Evolutionary conservation across 2,329 filamentous ascomycete genomes (phyloP), one percentile per base, ranked within the genome.

Genomic region (Apiospora koreana): DNA sequence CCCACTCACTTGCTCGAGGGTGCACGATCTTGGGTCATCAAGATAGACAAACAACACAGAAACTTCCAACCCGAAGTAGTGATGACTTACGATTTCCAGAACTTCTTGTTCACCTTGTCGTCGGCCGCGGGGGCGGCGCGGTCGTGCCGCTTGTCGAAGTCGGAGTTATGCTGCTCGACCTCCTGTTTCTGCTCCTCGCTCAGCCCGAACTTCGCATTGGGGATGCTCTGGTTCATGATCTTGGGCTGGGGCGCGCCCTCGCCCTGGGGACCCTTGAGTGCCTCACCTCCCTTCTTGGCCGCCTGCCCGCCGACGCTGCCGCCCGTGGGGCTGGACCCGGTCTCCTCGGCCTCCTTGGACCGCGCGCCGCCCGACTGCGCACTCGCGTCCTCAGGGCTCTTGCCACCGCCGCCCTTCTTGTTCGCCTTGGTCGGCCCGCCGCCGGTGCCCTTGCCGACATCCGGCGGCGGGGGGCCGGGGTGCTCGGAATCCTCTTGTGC

Each of bases 81-180:
- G 50, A 58, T 58, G 9, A 62, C 54, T 62, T 31, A 62, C 54
- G 54, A 38, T 5, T 62, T 46, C 65, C 65, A 67, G 25, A 67
- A 91, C 23, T 83, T 85, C 77, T 86, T 85, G 71, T 88, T 81
- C 2, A 90, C 87, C 79, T 86, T 86, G 70, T 89, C 86, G 1
- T 81, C 78, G 1, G 75, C 79, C 0, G 85, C 84, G 3, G 73
- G 62, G 7, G 79, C 74, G 0, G 84, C 82, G 16, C 79, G 81
- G 70, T 87, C 88, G 74, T 90, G 85, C 72, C 84, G 85, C 74
- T 83, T 76, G 65, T 86, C 86, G 77, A 91, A 90, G 0, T 90
- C 87, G 73, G 72, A 73, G 71, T 91, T 91, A 75, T 91, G 89
- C 78, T 83, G 77, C 68, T 89, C 84, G 21, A 90, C 88, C 79